phyloP scores from a whole-genome alignment of 192 early-diverging fungal species.

The Backusella morwellensis region DNA sequence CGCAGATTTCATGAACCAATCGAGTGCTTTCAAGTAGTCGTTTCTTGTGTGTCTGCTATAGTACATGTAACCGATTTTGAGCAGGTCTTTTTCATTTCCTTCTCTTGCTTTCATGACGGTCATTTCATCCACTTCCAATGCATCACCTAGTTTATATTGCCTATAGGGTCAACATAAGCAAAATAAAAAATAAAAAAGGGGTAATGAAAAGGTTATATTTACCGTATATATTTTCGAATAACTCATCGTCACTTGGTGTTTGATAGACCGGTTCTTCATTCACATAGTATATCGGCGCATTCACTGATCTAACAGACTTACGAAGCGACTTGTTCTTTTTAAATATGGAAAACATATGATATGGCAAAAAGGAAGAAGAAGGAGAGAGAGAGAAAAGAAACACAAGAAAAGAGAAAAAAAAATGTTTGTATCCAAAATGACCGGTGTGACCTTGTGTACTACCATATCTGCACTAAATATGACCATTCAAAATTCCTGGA shows the following conservation, averaged over 20 bases:
- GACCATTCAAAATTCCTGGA: no score
- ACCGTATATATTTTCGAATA: neutral
- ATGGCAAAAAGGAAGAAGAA: neutral
- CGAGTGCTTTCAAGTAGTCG: neutral
- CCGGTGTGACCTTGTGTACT: no score
- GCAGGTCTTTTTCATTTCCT: neutral
- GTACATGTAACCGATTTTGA: neutral
- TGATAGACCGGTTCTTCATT: neutral
- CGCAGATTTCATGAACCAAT: neutral
- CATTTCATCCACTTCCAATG: neutral
- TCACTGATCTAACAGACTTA: neutral
- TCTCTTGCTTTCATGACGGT: neutral
- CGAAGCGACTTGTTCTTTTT: neutral
- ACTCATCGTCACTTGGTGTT: neutral
- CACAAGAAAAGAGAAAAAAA: no score
- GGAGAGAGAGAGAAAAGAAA: neutral
- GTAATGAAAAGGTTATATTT: neutral
- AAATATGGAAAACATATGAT: neutral
- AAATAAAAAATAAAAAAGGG: neutral
- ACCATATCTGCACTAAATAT: no score
- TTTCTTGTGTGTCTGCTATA: neutral
- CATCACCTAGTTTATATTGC: neutral
- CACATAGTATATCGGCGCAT: neutral
- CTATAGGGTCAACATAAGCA: constrained; percentile 5
- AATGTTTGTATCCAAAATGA: no score